Conservation (phyloP, 2,329 filamentous ascomycete species). For the Xylariaceae sp. region DNA sequence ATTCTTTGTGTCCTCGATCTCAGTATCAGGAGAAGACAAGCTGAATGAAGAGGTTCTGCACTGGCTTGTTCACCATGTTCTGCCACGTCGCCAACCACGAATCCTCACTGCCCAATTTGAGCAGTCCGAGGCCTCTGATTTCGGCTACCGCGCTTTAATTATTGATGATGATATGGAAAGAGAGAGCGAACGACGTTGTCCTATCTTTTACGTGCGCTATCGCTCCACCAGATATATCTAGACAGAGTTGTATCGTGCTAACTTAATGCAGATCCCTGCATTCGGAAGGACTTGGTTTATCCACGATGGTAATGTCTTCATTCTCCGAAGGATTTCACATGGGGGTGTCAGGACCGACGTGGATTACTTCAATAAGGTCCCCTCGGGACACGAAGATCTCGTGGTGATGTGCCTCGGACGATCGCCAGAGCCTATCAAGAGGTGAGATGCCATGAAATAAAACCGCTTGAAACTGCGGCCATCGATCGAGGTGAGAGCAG, state of each 20-base stretch:
- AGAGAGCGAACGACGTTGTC: too few relatives aligned
- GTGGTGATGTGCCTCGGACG: slow-evolving; percentile 47
- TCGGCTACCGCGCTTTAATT: too few relatives aligned
- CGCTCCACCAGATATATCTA: neutral
- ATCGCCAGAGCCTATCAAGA: slow-evolving; percentile 41
- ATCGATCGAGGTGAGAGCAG: neutral
- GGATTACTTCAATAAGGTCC: neutral
- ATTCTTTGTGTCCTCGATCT: neutral
- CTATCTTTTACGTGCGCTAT: too few relatives aligned
- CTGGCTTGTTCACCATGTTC: neutral
- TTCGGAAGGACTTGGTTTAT: slow-evolving; percentile 48
- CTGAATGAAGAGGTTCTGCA: neutral
- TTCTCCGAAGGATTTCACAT: slow-evolving; percentile 30
- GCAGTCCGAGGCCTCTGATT: too few relatives aligned
- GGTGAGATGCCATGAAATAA: neutral
- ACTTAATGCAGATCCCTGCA: slow-evolving; percentile 36
- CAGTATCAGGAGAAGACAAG: neutral
- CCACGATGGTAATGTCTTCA: slow-evolving; percentile 43
- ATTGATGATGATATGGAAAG: too few relatives aligned
- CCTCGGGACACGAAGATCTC: slow-evolving; percentile 29
- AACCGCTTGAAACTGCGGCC: neutral
- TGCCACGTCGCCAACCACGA: neutral
- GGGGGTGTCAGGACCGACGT: too few relatives aligned
- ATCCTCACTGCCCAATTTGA: neutral
- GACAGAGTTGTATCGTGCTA: neutral